phyloP scores from a whole-genome alignment of 164 flowering plant species.

The Malania oleifera region DNA sequence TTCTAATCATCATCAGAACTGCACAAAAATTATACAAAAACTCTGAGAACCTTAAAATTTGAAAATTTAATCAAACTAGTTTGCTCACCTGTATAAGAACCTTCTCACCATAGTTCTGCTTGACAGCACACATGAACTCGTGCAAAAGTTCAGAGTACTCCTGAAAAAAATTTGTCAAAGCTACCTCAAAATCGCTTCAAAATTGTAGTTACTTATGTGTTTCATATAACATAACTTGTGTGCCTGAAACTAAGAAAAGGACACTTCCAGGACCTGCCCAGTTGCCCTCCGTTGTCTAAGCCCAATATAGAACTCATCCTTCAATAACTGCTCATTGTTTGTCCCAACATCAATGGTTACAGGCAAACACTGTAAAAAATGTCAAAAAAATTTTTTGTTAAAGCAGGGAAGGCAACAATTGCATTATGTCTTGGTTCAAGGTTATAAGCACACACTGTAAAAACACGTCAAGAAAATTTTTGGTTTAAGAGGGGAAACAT shows the following conservation, averaged over 20 bases:
- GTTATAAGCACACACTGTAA: too few species aligned
- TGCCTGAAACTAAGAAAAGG: not conserved
- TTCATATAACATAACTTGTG: too few species aligned
- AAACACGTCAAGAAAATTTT: too few species aligned
- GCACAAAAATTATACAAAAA: not conserved
- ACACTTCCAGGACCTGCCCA: conserved; percentile 45
- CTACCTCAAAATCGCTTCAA: not conserved
- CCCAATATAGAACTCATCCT: conserved; percentile 89
- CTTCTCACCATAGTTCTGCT: conserved; percentile 88
- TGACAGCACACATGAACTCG: conserved; percentile 85
- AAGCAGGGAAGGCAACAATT: not conserved
- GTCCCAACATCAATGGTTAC: conserved; percentile 92
- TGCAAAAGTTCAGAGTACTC: conserved; percentile 71
- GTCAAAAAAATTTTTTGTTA: not conserved
- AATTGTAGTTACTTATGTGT: not conserved
- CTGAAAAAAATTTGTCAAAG: conserved; percentile 26
- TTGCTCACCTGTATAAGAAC: conserved; percentile 69
- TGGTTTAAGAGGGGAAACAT: too few species aligned
- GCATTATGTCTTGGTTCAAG: too few species aligned
- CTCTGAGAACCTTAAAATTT: not conserved
- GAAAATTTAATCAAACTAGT: not conserved
- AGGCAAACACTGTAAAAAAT: conserved; percentile 68
- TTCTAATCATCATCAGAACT: conserved; percentile 1
- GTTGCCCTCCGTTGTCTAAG: conserved; percentile 74
- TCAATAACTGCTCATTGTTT: conserved; percentile 70